A percentile compares a stretch with the other conserved stretches of the same genome.
Conservation (phyloP, 371 early-diverging fungal species). For the Lichtheimia ornata region DNA sequence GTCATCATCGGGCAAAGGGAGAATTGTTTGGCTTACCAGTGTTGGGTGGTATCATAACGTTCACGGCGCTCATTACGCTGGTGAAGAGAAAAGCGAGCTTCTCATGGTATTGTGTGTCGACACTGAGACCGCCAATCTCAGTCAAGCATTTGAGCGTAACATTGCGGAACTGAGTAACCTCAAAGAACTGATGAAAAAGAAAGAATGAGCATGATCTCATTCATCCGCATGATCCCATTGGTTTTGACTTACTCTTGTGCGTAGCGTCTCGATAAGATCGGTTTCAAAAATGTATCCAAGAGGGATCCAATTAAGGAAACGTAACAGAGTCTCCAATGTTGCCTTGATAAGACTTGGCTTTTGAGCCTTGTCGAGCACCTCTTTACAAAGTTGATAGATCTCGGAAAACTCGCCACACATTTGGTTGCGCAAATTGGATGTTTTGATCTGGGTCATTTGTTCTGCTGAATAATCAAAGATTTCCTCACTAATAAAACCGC, state of each 20-base stretch:
- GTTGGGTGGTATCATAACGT: conserved; percentile 67
- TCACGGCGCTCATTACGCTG: conserved; percentile 73
- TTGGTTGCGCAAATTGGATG: conserved; percentile 88
- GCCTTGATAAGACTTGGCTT: conserved; percentile 88
- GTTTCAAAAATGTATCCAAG: conserved; percentile 97
- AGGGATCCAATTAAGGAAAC: conserved; percentile 98
- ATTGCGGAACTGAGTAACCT: conserved; percentile 85
- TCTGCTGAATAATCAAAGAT: conserved; percentile 98
- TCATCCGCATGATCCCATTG: background rate
- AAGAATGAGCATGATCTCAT: background rate
- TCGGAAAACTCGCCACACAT: conserved; percentile 96
- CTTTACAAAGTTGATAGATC: conserved; percentile 94
- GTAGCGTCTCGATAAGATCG: conserved; percentile 84
- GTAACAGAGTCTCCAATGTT: conserved; percentile 90
- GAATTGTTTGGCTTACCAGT: conserved; percentile 48
- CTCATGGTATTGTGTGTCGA: conserved; percentile 74
- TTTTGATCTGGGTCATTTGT: conserved; percentile 96
- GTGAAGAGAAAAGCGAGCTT: conserved; percentile 84
- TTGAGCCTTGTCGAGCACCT: conserved; percentile 91
- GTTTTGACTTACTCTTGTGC: conserved; percentile 65
- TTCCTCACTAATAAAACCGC: conserved; percentile 82
- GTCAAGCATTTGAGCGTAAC: conserved; percentile 93
- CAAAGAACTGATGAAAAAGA: conserved; percentile 65
- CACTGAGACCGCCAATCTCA: conserved; percentile 86
- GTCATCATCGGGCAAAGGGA: background rate